A percentile compares a stretch with the other conserved stretches of the same genome.
Conservation (phyloP, 768 basidiomycete species). For the Lentinula boryana region DNA sequence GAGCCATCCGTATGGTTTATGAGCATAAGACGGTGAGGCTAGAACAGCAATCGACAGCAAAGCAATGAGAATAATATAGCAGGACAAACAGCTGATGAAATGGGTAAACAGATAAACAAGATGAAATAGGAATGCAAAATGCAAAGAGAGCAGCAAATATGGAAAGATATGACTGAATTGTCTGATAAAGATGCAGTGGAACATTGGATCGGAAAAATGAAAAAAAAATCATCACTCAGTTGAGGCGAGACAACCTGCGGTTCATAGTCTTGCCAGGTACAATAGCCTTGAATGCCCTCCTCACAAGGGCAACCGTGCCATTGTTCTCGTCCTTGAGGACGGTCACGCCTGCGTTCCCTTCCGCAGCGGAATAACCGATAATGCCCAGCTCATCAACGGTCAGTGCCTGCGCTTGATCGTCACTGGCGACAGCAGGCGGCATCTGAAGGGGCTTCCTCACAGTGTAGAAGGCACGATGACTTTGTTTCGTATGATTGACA, state of each 20-base stretch:
- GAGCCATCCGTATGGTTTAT: not conserved
- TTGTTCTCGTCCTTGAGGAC: constrained; percentile 40
- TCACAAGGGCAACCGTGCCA: constrained; percentile 50
- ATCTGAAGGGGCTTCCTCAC: constrained; percentile 40
- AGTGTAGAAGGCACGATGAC: constrained; percentile 39
- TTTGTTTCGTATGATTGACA: constrained; percentile 24
- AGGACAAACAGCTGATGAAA: not conserved
- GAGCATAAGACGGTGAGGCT: constrained; percentile 5
- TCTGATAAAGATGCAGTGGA: not conserved
- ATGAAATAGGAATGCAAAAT: not conserved
- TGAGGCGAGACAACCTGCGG: constrained; percentile 41
- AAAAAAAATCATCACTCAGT: not conserved
- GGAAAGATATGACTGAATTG: constrained; percentile 4
- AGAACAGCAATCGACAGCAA: constrained; percentile 9
- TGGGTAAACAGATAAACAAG: not conserved
- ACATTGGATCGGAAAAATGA: not conserved
- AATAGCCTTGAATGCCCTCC: constrained; percentile 72
- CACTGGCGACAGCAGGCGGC: constrained; percentile 71
- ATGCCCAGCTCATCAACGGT: constrained; percentile 66
- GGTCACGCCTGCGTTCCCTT: constrained; percentile 16
- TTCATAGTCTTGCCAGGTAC: constrained; percentile 55
- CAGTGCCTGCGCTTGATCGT: constrained; percentile 35
- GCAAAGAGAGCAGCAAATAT: constrained; percentile 5
- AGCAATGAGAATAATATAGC: not conserved
- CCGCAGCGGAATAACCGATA: constrained; percentile 26